Base-by-base conservation (phyloP, 352 stramenopile species). In the Globisporangium nagaii region DNA sequence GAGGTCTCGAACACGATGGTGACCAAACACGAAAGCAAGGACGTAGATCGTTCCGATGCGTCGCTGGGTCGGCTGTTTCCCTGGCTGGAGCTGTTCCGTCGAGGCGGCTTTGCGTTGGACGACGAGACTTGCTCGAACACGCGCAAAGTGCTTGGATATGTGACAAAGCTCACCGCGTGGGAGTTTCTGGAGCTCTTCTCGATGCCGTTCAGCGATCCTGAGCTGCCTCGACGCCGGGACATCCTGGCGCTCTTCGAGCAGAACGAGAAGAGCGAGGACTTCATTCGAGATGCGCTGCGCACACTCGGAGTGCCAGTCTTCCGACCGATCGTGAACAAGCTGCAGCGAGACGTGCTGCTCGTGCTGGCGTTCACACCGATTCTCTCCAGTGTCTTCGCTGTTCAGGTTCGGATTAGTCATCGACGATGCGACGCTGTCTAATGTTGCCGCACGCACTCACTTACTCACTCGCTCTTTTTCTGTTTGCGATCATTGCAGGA, bases 101-200 rank as follows among this genome's bases (percentile, higher is more conserved):
- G 82, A 17, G 72, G 70, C 47, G 79, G 75, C 20, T 60, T 79
- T 31, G 63, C 51, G 11, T 61, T 77, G 32, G 78, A 81, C 54
- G 80, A 88, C 52, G 78, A 88, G 20, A 68, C 63, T 10, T 73
- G 67, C 54, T 60, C 45, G 12, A 57, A 50, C 28, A 75, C 62
- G n/a, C 63, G 66, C 17, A 71, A 65, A 65, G 52, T 69, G 17
- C 65, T 73, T 36, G 63, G 73, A n/a, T 64, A 50, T 24, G 79
- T 71, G 7, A 68, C 53, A 13, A 62, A 68, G 6, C 49, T 93
- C 7, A 87, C 68, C 31, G 78, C 76, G 20, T 87, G 70, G 70
- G 72, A 81, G 46, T 94, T 94, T 53, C 70, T 90, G 52, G 78
- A 88, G 50, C 86, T 75, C 37, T 92, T 94, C 50, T 88, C 80